These are phyloP conservation scores for Wolfiporia cocos DNA, from an alignment of 1,284 basidiomycete species.

Conservation along the genomic window DNA sequence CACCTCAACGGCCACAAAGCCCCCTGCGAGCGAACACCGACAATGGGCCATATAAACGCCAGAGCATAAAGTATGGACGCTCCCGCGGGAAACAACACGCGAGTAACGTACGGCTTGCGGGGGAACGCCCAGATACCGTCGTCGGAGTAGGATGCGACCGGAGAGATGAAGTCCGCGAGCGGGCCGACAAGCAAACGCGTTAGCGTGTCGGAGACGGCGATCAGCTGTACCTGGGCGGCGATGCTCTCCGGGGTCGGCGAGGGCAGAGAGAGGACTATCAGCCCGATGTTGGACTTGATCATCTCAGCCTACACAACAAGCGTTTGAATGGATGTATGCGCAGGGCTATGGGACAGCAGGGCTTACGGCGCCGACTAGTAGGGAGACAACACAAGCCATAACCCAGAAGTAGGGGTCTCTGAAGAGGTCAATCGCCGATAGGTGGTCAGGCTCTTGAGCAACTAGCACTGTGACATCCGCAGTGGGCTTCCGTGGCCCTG, in stretches of 20 bases:
- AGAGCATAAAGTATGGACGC: slow-evolving; percentile 40
- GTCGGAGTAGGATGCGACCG: slow-evolving; percentile 38
- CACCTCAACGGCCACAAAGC: slow-evolving; percentile 61
- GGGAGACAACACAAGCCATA: slow-evolving; percentile 34
- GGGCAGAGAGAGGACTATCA: slow-evolving; percentile 59
- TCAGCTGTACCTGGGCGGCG: slow-evolving; percentile 58
- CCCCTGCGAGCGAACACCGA: slow-evolving; percentile 40
- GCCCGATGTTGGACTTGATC: slow-evolving; percentile 75
- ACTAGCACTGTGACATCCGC: slow-evolving; percentile 15
- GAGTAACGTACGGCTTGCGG: slow-evolving; percentile 50
- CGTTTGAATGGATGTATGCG: neutral
- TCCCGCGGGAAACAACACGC: slow-evolving; percentile 50
- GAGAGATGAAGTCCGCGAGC: slow-evolving; percentile 64
- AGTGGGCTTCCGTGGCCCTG: slow-evolving; percentile 16
- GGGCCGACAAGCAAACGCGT: slow-evolving; percentile 66
- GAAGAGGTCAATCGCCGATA: slow-evolving; percentile 39
- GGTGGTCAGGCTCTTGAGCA: slow-evolving; percentile 24
- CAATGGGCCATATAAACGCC: slow-evolving; percentile 48
- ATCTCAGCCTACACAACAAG: slow-evolving; percentile 66
- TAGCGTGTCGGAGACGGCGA: slow-evolving; percentile 65
- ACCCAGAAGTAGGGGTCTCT: slow-evolving; percentile 58
- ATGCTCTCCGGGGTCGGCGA: slow-evolving; percentile 15
- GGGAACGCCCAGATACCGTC: slow-evolving; percentile 32
- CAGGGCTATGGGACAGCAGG: slow-evolving; percentile 11
- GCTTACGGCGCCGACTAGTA: slow-evolving; percentile 63